Evolutionary conservation across 176 grass and related monocot genomes (phyloP), one percentile per base, ranked within the genome.

Genomic region (Melocanna baccifera): DNA sequence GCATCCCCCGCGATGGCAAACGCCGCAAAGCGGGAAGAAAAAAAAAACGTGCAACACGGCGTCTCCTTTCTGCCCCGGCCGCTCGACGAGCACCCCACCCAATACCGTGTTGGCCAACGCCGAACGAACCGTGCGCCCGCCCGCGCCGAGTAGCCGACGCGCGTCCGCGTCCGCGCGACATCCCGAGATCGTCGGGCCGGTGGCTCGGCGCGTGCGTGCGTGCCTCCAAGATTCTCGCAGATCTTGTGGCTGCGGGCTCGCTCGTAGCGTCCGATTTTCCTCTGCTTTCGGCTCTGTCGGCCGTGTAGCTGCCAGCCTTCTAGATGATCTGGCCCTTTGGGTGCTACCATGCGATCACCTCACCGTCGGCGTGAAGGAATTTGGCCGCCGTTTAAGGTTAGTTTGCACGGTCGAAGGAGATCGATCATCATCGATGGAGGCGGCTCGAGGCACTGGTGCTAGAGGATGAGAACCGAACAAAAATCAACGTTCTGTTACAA

Each of bases 1-100:
- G 77, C 20, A 25, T 1, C 40, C 40, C 42, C 45, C 11, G 46
- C 73, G 19, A 20, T 18, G 46, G 80, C 67, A 16, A 7, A 23
- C 12, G 45, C 55, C 77, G 25, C 76, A 29, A 53, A 52, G 71
- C 7, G 1, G n/a, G n/a, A n/a, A n/a, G n/a, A n/a, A 5, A 0
- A 1, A 4, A 1, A 52, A 85, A 89, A 86, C 88, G 88, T 82
- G 88, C 71, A 47, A 12, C 87, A 85, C 87, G 87, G 57, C 74
- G 22, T 19, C 20, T 3, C 20, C 53, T 20, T 20, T 8, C 53
- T 9, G 53, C 53, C 55, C 1, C 13, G 2, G 22, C 67, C 48
- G 58, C 69, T 46, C 69, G 58, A 28, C 34, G 22, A 14, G 13
- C 3, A 25, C 42, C 26, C n/a, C 64, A 28, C 75, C 25, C 57